Conservation (phyloP, 768 basidiomycete genomes). For the Pisolithus tinctorius region DNA sequence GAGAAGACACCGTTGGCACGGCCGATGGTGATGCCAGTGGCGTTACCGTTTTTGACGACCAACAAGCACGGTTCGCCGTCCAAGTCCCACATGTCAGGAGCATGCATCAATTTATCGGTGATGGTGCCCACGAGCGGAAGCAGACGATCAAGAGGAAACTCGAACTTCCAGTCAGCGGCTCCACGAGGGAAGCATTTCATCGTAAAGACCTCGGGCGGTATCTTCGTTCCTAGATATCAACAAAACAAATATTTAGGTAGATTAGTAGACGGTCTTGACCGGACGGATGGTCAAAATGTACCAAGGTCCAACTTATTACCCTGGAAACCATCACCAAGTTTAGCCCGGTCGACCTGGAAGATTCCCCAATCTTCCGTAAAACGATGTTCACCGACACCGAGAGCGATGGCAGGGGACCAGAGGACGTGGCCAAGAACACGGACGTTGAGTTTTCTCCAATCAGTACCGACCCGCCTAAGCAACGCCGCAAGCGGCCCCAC, state of each 20-base stretch:
- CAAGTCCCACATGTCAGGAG: slow-evolving; percentile 21
- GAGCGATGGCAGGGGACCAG: slow-evolving; percentile 23
- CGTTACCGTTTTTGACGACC: slow-evolving; percentile 30
- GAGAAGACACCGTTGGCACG: slow-evolving; percentile 28
- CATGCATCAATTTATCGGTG: slow-evolving; percentile 24
- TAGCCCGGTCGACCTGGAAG: slow-evolving; percentile 28
- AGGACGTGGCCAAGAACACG: slow-evolving; percentile 31
- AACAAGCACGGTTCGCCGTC: slow-evolving; percentile 25
- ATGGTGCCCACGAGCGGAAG: slow-evolving; percentile 26
- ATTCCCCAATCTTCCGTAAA: slow-evolving; percentile 30
- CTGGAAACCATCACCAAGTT: slow-evolving; percentile 23
- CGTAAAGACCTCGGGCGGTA: slow-evolving; percentile 14
- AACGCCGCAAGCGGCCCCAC: slow-evolving; percentile 19
- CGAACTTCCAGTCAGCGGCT: slow-evolving; percentile 18
- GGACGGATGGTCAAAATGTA: slow-evolving; percentile 22
- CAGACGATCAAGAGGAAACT: slow-evolving; percentile 28
- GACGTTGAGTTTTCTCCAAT: slow-evolving; percentile 9
- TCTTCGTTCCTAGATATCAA: slow-evolving; percentile 16
- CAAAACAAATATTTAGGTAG: slow-evolving; percentile 6
- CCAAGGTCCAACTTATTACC: slow-evolving; percentile 32
- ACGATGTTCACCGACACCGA: slow-evolving; percentile 14
- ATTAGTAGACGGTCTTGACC: slow-evolving; percentile 18
- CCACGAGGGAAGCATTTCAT: slow-evolving; percentile 15
- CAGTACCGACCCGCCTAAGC: slow-evolving; percentile 9
- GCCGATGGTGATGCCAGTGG: slow-evolving; percentile 32